Percentiles rank a stretch among this genome's conserved stretches.
Conservation (phyloP, 768 basidiomycete genomes). For the Phaeolepiota aurea region DNA sequence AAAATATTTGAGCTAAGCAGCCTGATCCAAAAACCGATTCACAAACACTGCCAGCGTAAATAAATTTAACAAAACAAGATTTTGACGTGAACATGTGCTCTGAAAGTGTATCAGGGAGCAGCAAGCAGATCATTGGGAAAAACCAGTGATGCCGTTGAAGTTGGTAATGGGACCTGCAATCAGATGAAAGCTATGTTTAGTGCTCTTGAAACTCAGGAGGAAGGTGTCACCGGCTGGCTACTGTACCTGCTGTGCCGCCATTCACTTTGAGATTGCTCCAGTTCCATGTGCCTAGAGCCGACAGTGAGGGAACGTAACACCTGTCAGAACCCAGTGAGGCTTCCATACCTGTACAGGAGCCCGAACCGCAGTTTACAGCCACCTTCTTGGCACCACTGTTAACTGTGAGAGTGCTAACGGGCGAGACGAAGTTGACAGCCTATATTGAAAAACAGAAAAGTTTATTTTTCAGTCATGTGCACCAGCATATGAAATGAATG, state of each 20-base stretch:
- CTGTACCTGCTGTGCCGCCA: constrained; percentile 32
- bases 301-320: neutral
- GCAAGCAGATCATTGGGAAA: constrained; percentile 8
- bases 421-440: constrained; percentile 39
- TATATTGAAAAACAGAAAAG: constrained; percentile 11
- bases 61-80: too few species aligned
- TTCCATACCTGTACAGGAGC: constrained; percentile 37
- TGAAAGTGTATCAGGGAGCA: too few species aligned
- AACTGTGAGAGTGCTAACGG: constrained; percentile 34
- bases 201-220: neutral
- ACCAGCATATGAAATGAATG: neutral
- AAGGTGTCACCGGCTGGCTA: neutral
- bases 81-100: too few species aligned
- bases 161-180: constrained; percentile 28
- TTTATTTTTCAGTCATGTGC: too few species aligned
- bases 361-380: constrained; percentile 48
- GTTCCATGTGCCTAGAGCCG: constrained; percentile 34
- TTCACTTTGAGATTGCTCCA: constrained; percentile 36
- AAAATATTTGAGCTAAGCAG: too few species aligned
- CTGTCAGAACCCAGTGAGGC: too few species aligned
- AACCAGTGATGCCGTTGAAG: constrained; percentile 21
- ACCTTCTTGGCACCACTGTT: constrained; percentile 31
- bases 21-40: neutral
- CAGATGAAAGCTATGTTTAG: neutral
- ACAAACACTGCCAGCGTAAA: neutral